Evolutionary conservation across 495 filamentous ascomycete species (phyloP), one percentile per base, ranked within the genome.

Genomic region (Penicillium argentinense): DNA sequence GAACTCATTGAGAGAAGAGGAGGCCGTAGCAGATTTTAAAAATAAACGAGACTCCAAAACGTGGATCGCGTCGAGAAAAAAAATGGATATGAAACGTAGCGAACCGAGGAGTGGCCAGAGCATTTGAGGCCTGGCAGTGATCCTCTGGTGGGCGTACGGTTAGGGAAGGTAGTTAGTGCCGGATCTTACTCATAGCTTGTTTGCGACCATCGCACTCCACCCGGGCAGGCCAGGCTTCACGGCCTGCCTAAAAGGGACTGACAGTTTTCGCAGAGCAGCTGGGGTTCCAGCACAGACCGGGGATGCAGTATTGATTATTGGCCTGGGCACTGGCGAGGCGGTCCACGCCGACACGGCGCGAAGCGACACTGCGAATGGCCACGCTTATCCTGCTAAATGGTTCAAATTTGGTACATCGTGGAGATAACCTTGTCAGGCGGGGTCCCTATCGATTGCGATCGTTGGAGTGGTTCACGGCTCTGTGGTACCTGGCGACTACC

Each of bases 121-220:
- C 16, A 30, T 32, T 32, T 22, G 23, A 44, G 21, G 36, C 14
- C 36, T 21, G 9, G 34, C 23, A n/a, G 24, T 43, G 59, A 60
- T 63, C 39, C 57, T 54, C 60, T 55, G 50, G 34, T 53, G 27
- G 34, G 36, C 51, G 45, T 57, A 63, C 60, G 47, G 40, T 63
- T 61, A 45, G 32, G 60, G 60, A 63, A 63, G 60, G 60, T 63
- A 57, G 49, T 52, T 61, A 60, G 48, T 28, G 26, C 34, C 48
- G 52, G 45, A 52, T 60, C 49, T 56, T 42, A 45, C 45, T 32
- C 37, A 54, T 39, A 26, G 56, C 55, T 58, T 58, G 51, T 58
- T 58, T 48, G 30, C 45, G 1, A 29, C n/a, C n/a, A n/a, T 21
- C 30, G 23, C 12, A 39, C 53, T 50, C 56, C 56, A 60, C 56